Percentiles rank a stretch among this genome's conserved stretches.
Conservation (phyloP, 176 grass and related monocot genomes). For the Carex pumila region DNA sequence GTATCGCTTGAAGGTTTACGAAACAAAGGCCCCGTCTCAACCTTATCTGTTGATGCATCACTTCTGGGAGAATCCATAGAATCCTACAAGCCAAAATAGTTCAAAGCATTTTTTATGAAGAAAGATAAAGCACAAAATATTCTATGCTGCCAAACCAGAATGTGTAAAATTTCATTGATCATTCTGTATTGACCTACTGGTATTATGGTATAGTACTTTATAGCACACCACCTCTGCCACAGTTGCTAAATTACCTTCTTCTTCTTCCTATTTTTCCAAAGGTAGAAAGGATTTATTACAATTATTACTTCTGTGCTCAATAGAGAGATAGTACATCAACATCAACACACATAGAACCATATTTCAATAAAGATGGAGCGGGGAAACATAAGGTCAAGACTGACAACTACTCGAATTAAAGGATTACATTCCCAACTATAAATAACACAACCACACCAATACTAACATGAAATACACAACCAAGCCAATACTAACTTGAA, state of each 20-base stretch:
- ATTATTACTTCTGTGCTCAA: neutral
- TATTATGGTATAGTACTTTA: neutral
- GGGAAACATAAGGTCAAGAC: neutral
- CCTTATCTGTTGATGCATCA: slow-evolving; percentile 13
- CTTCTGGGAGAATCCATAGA: slow-evolving; percentile 9
- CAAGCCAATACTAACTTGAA: neutral
- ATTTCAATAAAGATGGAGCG: neutral
- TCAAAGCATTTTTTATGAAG: neutral
- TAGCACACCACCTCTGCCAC: neutral
- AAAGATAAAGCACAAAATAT: neutral
- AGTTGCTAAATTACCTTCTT: neutral
- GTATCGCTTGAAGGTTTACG: slow-evolving; percentile 16
- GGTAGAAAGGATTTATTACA: neutral
- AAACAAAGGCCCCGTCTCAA: slow-evolving; percentile 7
- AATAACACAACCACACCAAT: neutral
- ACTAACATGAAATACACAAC: neutral
- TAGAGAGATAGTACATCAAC: neutral
- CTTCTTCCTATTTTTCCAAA: neutral
- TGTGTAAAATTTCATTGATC: neutral
- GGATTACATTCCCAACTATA: neutral
- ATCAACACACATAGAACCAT: neutral
- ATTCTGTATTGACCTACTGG: neutral
- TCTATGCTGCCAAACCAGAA: neutral
- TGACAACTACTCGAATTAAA: neutral
- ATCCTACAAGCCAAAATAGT: neutral